phyloP scores from a whole-genome alignment of 2,329 filamentous ascomycete genomes.

The Leptographium radiaticola region DNA sequence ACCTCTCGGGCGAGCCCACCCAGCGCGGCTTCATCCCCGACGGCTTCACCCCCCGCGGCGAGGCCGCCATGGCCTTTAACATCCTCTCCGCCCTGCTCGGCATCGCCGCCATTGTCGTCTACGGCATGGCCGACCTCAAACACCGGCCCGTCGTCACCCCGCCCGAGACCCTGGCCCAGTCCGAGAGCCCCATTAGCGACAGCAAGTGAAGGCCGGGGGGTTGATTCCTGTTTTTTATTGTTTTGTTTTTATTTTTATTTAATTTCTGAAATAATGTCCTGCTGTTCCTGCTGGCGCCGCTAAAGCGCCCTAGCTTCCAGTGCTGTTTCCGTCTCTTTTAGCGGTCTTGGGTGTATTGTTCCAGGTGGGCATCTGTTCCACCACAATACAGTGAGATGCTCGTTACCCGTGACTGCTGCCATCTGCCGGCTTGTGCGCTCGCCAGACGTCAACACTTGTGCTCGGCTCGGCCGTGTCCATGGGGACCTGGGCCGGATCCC shows the following conservation, averaged over 20 bases:
- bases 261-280: neutral
- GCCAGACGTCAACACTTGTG: too few relatives aligned
- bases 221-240: neutral
- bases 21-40: constrained; percentile 9
- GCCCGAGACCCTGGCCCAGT: neutral
- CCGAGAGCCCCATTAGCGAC: neutral
- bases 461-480: too few relatives aligned
- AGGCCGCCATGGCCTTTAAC: constrained; percentile 63
- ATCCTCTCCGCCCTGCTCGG: constrained; percentile 57
- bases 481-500: too few relatives aligned
- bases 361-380: too few relatives aligned
- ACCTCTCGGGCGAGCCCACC: constrained; percentile 14
- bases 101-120: constrained; percentile 53
- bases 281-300: neutral
- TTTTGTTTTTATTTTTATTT: neutral
- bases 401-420: too few relatives aligned
- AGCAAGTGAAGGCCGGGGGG: neutral
- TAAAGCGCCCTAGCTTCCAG: too few relatives aligned
- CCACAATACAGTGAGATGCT: too few relatives aligned
- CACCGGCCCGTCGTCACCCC: constrained; percentile 1
- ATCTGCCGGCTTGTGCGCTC: too few relatives aligned
- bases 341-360: too few relatives aligned
- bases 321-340: too few relatives aligned
- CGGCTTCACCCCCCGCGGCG: constrained; percentile 50
- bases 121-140: constrained; percentile 33